Evolutionary conservation across 192 early-diverging fungal genomes (phyloP).

Genomic region (Podochytrium sp.): DNA sequence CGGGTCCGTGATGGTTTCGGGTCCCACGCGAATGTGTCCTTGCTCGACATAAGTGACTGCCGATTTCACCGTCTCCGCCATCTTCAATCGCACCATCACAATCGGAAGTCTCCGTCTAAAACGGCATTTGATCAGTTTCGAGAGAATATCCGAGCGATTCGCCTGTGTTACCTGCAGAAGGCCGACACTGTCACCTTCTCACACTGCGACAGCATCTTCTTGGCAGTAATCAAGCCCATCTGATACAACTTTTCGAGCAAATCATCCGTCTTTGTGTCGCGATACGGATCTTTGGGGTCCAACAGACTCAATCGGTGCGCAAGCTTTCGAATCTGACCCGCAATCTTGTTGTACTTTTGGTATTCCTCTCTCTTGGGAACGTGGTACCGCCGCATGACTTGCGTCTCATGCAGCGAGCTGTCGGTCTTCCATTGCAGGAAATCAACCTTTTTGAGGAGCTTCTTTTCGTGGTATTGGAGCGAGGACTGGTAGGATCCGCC

Average conservation of each 20-base stretch:
- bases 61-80: constrained; percentile 91
- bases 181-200: constrained; percentile 84
- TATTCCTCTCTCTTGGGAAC: constrained; percentile 89
- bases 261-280: constrained; percentile 71
- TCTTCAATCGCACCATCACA: constrained; percentile 92
- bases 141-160: background rate
- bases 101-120: constrained; percentile 79
- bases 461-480: constrained; percentile 93
- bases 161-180: constrained; percentile 68
- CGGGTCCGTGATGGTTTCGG: constrained; percentile 87
- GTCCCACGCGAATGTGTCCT: constrained; percentile 92
- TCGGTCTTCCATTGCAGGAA: constrained; percentile 93
- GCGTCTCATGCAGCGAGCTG: constrained; percentile 78
- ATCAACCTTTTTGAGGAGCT: constrained; percentile 94
- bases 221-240: constrained; percentile 82
- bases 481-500: background rate
- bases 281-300: constrained; percentile 83
- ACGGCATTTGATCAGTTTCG: background rate
- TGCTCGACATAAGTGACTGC: constrained; percentile 92
- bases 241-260: constrained; percentile 85
- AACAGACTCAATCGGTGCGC: constrained; percentile 83
- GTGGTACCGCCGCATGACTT: constrained; percentile 88
- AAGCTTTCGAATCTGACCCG: constrained; percentile 78
- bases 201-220: constrained; percentile 74
- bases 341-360: constrained; percentile 80